These are phyloP conservation scores for Populus tomentosa DNA, from an alignment of 441 rosid genomes.

Conservation along the genomic window DNA sequence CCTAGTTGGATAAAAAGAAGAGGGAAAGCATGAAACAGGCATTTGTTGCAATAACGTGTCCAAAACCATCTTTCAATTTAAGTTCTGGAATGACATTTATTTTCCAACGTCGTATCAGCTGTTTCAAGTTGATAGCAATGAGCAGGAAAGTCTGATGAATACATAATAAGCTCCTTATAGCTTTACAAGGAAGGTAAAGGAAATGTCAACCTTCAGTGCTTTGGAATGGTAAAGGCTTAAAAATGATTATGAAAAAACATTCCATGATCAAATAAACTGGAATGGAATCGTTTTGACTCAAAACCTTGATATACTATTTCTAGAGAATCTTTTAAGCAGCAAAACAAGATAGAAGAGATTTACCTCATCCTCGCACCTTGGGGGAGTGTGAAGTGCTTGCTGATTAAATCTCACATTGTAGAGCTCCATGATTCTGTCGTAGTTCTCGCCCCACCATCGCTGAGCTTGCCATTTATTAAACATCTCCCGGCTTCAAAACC, in stretches of 20 bases:
- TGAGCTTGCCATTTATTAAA: slow-evolving; percentile 99
- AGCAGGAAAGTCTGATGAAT: background rate
- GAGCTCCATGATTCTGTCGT: slow-evolving; percentile 92
- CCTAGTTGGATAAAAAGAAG: background rate
- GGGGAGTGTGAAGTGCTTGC: slow-evolving; percentile 89
- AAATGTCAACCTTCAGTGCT: background rate
- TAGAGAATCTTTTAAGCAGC: background rate
- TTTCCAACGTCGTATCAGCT: background rate
- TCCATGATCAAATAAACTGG: background rate
- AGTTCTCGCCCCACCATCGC: slow-evolving; percentile 99
- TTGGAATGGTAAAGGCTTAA: background rate
- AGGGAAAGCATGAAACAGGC: background rate
- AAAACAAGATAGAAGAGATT: background rate
- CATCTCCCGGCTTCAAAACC: slow-evolving; percentile 80
- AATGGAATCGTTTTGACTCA: background rate
- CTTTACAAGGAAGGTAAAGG: too few species aligned
- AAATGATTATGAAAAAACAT: background rate
- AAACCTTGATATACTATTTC: background rate
- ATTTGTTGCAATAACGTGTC: background rate
- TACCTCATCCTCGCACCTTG: slow-evolving; percentile 94
- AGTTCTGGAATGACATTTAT: background rate
- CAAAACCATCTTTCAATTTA: background rate
- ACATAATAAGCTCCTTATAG: too few species aligned
- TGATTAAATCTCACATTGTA: slow-evolving; percentile 97
- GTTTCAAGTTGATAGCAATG: background rate